Base-by-base conservation (phyloP, 768 basidiomycete genomes). In the Mrakia gelida region DNA sequence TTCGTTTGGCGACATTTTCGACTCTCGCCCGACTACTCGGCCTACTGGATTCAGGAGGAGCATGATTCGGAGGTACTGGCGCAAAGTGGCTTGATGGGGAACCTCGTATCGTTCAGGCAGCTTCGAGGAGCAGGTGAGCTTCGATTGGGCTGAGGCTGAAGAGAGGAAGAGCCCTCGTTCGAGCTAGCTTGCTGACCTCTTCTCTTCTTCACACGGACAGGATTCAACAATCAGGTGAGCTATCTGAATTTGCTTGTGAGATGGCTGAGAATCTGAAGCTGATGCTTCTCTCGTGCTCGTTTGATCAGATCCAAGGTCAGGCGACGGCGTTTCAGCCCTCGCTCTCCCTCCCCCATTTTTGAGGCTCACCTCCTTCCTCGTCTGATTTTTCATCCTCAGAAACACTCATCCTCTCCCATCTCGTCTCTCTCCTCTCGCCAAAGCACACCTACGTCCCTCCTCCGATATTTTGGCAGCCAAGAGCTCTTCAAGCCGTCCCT, bases 261-360 rank as follows among this genome's bases (percentile, higher is more conserved):
- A 18, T 18, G 7, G 18, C 9, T 21, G 34, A 9, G 7, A 38
- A 23, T 18, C 23, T 26, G 10, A 23, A 0, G 11, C 34, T 45
- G 34, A 21, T n/a, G 41, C 67, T 45, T 26, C 26, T 11, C 41
- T 38, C 45, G 45, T n/a, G 11, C 13, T 38, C 26, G 54, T 6
- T 56, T 38, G 23, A 56, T 13, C 67, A 70, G 67, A 70, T 70
- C 67, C 67, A 70, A 70, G 67, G 67, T 70, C 65, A 23, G 65
- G 26, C 28, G 16, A 0, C 65, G 62, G 18, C 1, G 8, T 70
- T 26, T 41, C 41, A 5, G 38, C 38, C 67, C 41, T 45, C 18
- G 3, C 63, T 38, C 62, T 7, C n/a, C 26, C 34, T 15, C 32
- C 15, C 21, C 67, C 6, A 2, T 6, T 7, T 8, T 26, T 21